Evolutionary conservation across 805 yeast genomes (phyloP).

Genomic region (Priceomyces melissophilus): DNA sequence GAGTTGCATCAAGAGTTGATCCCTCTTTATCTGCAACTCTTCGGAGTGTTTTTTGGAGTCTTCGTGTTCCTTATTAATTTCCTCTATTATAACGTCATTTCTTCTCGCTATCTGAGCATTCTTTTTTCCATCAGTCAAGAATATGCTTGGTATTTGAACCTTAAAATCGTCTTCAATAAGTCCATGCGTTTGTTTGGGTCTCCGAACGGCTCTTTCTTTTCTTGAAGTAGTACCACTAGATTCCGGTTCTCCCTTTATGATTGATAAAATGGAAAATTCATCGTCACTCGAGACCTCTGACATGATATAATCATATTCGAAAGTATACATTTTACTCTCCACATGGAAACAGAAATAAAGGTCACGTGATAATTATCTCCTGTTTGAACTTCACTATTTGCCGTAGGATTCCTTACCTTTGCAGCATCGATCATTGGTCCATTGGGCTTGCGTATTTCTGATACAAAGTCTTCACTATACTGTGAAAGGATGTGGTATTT

Average conservation of each 20-base stretch:
- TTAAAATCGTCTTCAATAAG: conserved; percentile 14
- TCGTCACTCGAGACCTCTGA: conserved; percentile 5
- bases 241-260: conserved; percentile 3
- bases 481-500: too few relatives aligned
- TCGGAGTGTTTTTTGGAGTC: too few relatives aligned
- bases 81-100: conserved; percentile 17
- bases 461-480: too few relatives aligned
- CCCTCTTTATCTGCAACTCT: conserved; percentile 17
- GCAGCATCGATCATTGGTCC: too few relatives aligned
- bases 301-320: background rate
- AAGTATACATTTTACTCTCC: too few relatives aligned
- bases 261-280: conserved; percentile 5
- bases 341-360: too few relatives aligned
- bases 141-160: conserved; percentile 25
- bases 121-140: conserved; percentile 23
- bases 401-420: too few relatives aligned
- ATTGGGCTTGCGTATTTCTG: too few relatives aligned
- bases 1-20: conserved; percentile 30
- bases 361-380: too few relatives aligned
- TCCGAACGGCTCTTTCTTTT: background rate
- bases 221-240: background rate
- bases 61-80: conserved; percentile 6
- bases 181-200: background rate
- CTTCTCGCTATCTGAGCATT: conserved; percentile 21
- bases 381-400: too few relatives aligned